Evolutionary conservation across 331 rosid genomes (phyloP).

Genomic region (Pyracantha coccinea): DNA sequence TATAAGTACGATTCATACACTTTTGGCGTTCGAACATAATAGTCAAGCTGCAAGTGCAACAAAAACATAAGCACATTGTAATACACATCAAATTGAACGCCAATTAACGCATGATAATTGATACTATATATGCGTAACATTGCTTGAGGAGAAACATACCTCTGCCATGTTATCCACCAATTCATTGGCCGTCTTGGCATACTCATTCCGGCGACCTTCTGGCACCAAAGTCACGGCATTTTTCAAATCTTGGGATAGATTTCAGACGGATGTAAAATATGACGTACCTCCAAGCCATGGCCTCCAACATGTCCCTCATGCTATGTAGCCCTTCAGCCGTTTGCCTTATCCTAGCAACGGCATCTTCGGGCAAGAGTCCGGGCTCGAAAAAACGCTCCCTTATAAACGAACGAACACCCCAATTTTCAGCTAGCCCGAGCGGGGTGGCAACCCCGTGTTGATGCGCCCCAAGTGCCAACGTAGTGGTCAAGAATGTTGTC

Average conservation of each 20-base stretch:
- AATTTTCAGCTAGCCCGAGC: conserved; percentile 42
- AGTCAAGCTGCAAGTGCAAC: conserved; percentile 34
- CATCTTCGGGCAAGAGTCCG: conserved; percentile 69
- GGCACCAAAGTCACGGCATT: conserved; percentile 59
- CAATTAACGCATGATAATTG: too few species aligned
- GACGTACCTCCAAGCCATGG: conserved; percentile 87
- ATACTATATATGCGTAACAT: too few species aligned
- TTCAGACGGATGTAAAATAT: conserved; percentile 67
- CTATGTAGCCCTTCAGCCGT: conserved; percentile 84
- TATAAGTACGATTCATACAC: conserved; percentile 83
- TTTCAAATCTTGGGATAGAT: conserved; percentile 78
- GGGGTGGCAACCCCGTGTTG: conserved; percentile 5
- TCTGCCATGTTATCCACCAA: conserved; percentile 69
- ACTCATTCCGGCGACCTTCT: conserved; percentile 40
- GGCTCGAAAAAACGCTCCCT: conserved; percentile 61
- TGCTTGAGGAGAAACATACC: conserved; percentile 25
- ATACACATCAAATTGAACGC: too few species aligned
- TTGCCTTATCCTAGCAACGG: conserved; percentile 69
- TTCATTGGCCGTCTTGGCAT: conserved; percentile 67
- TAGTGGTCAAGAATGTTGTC: conserved; percentile 37
- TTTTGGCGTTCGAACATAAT: conserved; percentile 72
- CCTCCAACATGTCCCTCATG: conserved; percentile 74
- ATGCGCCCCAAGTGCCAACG: conserved; percentile 21
- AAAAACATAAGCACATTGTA: background rate
- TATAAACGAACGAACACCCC: conserved; percentile 75